These are phyloP conservation scores for Candida ovalis DNA, from an alignment of 805 yeast species.

Conservation along the genomic window DNA sequence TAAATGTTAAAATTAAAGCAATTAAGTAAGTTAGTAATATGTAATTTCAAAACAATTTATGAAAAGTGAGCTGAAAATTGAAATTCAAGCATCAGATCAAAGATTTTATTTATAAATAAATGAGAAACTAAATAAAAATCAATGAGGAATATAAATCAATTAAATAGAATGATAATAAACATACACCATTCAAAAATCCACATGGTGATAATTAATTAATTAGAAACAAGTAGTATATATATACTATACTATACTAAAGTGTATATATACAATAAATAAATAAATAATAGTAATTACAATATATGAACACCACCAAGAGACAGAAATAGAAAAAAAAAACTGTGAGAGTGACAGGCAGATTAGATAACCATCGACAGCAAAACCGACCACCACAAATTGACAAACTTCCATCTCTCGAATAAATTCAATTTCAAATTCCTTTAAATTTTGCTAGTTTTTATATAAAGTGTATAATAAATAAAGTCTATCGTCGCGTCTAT, in stretches of 20 bases:
- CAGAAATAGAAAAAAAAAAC: background rate
- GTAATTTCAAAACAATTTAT: too few relatives aligned
- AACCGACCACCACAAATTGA: background rate
- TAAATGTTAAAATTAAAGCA: too few relatives aligned
- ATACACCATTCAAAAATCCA: constrained; percentile 39
- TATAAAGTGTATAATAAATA: too few relatives aligned
- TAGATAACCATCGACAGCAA: background rate
- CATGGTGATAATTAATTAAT: constrained; percentile 16
- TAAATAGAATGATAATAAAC: constrained; percentile 14
- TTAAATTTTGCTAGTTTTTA: background rate
- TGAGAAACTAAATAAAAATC: too few relatives aligned
- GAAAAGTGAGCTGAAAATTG: too few relatives aligned
- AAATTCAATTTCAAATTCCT: background rate
- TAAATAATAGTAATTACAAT: too few relatives aligned
- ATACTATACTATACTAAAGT: background rate
- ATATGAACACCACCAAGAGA: too few relatives aligned
- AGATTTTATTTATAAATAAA: too few relatives aligned
- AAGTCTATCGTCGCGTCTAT: too few relatives aligned
- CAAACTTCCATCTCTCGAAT: too few relatives aligned
- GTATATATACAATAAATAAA: background rate
- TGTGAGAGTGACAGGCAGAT: background rate
- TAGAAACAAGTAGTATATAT: background rate
- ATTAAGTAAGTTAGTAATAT: too few relatives aligned
- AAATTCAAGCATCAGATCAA: too few relatives aligned
- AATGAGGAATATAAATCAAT: background rate